Percentiles rank a stretch among this genome's conserved stretches.
Conservation (phyloP, 495 filamentous ascomycete genomes). For the Penicillium lagena region DNA sequence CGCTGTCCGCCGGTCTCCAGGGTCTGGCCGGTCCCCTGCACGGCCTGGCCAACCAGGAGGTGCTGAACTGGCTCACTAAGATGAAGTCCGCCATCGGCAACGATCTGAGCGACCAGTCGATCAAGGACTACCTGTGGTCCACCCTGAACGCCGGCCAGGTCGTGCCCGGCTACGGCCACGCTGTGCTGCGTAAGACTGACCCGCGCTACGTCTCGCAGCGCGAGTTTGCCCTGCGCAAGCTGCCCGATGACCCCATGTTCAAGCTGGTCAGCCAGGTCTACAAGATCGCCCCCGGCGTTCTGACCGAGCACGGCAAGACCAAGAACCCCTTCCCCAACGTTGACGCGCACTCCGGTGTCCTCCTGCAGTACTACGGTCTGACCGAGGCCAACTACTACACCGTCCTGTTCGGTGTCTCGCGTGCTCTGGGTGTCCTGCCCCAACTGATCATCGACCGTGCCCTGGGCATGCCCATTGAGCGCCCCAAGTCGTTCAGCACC, state of each 20-base stretch:
- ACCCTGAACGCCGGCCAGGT: constrained; percentile 93
- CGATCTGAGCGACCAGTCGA: constrained; percentile 88
- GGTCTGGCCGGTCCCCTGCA: constrained; percentile 97
- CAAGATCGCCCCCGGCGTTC: constrained; percentile 96
- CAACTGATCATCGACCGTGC: constrained; percentile 99
- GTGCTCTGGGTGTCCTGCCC: constrained; percentile 94
- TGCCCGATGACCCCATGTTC: constrained; percentile 97
- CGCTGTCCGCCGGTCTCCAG: constrained; percentile 91
- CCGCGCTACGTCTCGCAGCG: constrained; percentile 97
- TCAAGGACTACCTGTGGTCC: constrained; percentile 96
- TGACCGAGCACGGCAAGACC: constrained; percentile 99
- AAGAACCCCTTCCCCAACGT: constrained; percentile 83
- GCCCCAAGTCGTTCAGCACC: constrained; percentile 96
- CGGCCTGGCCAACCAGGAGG: constrained; percentile 98
- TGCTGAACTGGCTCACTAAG: constrained; percentile 96
- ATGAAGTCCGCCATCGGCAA: constrained; percentile 96
- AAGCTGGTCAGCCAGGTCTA: constrained; percentile 98
- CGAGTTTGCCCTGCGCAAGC: constrained; percentile 86
- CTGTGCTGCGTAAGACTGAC: constrained; percentile 98
- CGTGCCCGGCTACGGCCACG: constrained; percentile 96
- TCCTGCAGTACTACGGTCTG: constrained; percentile 98
- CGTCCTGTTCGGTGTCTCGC: constrained; percentile 96
- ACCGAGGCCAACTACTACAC: constrained; percentile 99
- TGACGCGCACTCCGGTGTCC: constrained; percentile 89
- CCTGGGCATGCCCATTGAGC: constrained; percentile 62